Percentiles rank a stretch among this genome's conserved stretches.
Conservation (phyloP, 1,139 yeast species). For the Komagataea norvegica region DNA sequence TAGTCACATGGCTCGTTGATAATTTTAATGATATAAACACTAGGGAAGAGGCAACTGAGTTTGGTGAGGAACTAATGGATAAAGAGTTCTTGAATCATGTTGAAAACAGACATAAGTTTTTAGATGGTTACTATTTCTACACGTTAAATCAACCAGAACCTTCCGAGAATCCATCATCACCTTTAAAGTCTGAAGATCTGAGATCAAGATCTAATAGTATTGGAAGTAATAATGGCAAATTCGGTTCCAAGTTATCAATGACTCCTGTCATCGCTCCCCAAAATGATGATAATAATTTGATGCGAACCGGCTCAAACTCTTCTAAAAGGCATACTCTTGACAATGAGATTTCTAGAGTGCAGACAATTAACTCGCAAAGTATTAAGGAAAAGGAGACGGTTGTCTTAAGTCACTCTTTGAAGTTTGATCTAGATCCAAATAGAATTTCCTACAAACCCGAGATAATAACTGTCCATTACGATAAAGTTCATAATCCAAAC, state of each 20-base stretch:
- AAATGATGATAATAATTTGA: slow-evolving; percentile 14
- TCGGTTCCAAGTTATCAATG: slow-evolving; percentile 13
- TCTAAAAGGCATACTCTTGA: too few relatives aligned
- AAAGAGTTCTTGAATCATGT: slow-evolving; percentile 74
- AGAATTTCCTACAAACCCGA: slow-evolving; percentile 75
- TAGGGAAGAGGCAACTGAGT: slow-evolving; percentile 76
- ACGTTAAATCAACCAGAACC: slow-evolving; percentile 39
- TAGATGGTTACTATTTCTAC: slow-evolving; percentile 92
- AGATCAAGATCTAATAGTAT: slow-evolving; percentile 13
- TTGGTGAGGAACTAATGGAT: slow-evolving; percentile 73
- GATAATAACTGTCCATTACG: slow-evolving; percentile 78
- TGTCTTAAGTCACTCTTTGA: slow-evolving; percentile 44
- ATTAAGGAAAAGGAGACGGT: slow-evolving; percentile 23
- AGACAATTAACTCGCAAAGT: slow-evolving; percentile 2
- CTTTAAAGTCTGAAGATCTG: background rate
- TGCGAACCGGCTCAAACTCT: too few relatives aligned
- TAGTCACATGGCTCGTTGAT: slow-evolving; percentile 80
- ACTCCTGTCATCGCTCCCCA: slow-evolving; percentile 17
- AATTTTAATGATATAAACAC: slow-evolving; percentile 74
- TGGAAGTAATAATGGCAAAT: slow-evolving; percentile 12
- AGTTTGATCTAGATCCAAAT: slow-evolving; percentile 72
- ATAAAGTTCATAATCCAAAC: slow-evolving; percentile 88
- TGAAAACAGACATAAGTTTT: slow-evolving; percentile 72
- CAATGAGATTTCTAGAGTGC: slow-evolving; percentile 6
- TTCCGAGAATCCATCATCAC: background rate